Conservation (phyloP, 768 basidiomycete species). For the Mycena maculata region DNA sequence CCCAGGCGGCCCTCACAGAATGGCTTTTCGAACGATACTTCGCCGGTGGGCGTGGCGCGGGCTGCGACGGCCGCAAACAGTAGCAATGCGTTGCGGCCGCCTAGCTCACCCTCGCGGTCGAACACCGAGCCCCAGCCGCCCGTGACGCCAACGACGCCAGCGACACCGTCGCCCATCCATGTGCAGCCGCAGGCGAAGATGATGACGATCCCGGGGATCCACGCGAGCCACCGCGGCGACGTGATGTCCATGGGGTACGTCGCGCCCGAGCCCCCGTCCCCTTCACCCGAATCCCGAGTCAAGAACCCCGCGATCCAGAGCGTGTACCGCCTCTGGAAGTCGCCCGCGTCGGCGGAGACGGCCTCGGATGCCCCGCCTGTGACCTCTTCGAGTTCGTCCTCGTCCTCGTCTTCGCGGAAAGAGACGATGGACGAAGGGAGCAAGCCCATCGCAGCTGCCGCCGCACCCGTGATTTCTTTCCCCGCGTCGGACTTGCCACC, state of each 20-base stretch:
- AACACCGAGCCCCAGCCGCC: constrained; percentile 11
- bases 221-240: constrained; percentile 85
- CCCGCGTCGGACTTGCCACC: constrained; percentile 6
- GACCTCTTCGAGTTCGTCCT: constrained; percentile 26
- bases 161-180: constrained; percentile 64
- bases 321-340: constrained; percentile 83
- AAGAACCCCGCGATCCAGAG: constrained; percentile 72
- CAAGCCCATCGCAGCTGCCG: constrained; percentile 9
- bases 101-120: constrained; percentile 7
- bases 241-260: constrained; percentile 88
- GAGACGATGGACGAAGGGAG: constrained; percentile 12
- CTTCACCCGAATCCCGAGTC: constrained; percentile 44
- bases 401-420: constrained; percentile 23
- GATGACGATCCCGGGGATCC: constrained; percentile 91
- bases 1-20: constrained; percentile 28
- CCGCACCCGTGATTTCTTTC: constrained; percentile 22
- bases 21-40: constrained; percentile 5
- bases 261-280: constrained; percentile 57
- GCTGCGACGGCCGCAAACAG: constrained; percentile 11
- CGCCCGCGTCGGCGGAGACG: constrained; percentile 47
- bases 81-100: background rate
- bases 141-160: constrained; percentile 42
- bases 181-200: constrained; percentile 83
- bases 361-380: constrained; percentile 2
- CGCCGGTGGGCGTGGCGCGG: constrained; percentile 21